These are phyloP conservation scores for Rubroboletus satanas DNA, from an alignment of 768 basidiomycete species.

Conservation along the genomic window DNA sequence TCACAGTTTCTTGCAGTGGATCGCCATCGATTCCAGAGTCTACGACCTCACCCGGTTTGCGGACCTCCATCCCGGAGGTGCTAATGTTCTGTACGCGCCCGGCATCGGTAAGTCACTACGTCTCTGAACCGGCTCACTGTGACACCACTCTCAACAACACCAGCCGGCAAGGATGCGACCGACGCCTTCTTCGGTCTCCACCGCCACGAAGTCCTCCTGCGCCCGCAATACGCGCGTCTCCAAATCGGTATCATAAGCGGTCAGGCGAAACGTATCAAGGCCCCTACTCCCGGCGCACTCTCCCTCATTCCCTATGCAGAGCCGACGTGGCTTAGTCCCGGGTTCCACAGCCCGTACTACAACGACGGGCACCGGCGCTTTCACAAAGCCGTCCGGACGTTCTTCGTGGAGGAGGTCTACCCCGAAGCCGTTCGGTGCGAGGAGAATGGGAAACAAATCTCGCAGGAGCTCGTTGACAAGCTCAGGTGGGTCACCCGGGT, in stretches of 20 bases:
- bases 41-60: constrained; percentile 81
- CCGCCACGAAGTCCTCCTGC: constrained; percentile 71
- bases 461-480: constrained; percentile 80
- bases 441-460: constrained; percentile 81
- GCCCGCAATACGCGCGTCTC: constrained; percentile 68
- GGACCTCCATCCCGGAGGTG: constrained; percentile 80
- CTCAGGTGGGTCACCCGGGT: constrained; percentile 56
- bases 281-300: constrained; percentile 55
- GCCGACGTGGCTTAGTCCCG: constrained; percentile 70
- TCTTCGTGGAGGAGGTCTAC: constrained; percentile 69
- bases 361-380: constrained; percentile 68
- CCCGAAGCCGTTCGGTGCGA: constrained; percentile 78
- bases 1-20: constrained; percentile 52
- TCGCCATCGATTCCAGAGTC: constrained; percentile 76
- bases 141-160: neutral
- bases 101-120: constrained; percentile 51
- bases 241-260: constrained; percentile 62
- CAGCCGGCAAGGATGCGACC: constrained; percentile 73
- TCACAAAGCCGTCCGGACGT: constrained; percentile 70
- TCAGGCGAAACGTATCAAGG: constrained; percentile 52
- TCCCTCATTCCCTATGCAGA: constrained; percentile 84
- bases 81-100: constrained; percentile 64
- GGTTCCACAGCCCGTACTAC: constrained; percentile 76
- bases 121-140: neutral
- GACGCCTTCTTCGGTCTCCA: constrained; percentile 83